These are phyloP conservation scores for Phytophthora quininea DNA, from an alignment of 352 stramenopile species.

Conservation along the genomic window DNA sequence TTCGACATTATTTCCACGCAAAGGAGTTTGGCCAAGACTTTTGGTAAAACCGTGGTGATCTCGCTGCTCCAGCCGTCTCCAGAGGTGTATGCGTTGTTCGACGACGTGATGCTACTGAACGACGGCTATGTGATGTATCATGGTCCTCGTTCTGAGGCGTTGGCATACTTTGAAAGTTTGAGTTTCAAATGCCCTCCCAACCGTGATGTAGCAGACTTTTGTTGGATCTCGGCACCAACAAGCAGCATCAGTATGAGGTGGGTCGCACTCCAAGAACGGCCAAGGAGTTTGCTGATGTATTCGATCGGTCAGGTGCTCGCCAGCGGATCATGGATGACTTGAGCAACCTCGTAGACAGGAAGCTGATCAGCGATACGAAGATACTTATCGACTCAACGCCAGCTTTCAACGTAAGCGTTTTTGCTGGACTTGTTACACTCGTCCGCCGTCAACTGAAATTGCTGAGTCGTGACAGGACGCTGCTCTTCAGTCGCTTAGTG, in stretches of 20 bases:
- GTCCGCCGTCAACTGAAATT: slow-evolving; percentile 23
- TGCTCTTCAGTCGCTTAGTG: slow-evolving; percentile 10
- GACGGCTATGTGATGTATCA: slow-evolving; percentile 86
- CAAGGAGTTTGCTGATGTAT: slow-evolving; percentile 28
- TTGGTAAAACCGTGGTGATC: slow-evolving; percentile 57
- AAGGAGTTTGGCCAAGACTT: slow-evolving; percentile 33
- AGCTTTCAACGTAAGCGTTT: slow-evolving; percentile 16
- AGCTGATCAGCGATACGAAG: not conserved
- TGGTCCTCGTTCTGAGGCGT: slow-evolving; percentile 57
- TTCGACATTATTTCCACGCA: slow-evolving; percentile 44
- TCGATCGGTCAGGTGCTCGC: slow-evolving; percentile 27
- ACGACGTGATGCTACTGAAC: slow-evolving; percentile 90
- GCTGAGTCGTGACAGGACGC: slow-evolving; percentile 16
- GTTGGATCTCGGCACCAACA: slow-evolving; percentile 36
- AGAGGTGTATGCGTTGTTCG: slow-evolving; percentile 91
- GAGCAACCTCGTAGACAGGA: not conserved
- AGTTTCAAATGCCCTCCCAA: slow-evolving; percentile 52
- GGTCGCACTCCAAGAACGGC: slow-evolving; percentile 5
- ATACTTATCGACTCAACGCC: slow-evolving; percentile 22
- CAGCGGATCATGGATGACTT: slow-evolving; percentile 24
- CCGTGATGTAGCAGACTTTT: slow-evolving; percentile 53
- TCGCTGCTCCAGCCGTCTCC: slow-evolving; percentile 87
- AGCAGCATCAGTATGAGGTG: slow-evolving; percentile 40
- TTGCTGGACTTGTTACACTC: slow-evolving; percentile 3
- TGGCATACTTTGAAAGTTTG: slow-evolving; percentile 78